Evolutionary conservation across 2,329 filamentous ascomycete species (phyloP).

Genomic region (Ceratocystis albifundus): DNA sequence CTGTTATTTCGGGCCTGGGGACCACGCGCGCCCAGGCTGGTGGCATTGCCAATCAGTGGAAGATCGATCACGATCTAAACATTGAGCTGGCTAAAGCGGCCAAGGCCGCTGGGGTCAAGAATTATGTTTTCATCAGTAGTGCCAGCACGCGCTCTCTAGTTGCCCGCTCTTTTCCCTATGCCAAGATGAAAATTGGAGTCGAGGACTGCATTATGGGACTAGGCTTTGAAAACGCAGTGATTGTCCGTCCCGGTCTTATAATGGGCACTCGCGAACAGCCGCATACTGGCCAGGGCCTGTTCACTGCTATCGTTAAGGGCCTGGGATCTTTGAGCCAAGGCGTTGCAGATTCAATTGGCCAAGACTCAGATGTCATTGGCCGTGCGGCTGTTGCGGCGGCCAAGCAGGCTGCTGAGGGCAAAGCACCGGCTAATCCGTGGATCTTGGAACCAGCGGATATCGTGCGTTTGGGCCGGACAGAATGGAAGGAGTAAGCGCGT

Average conservation of each 20-base stretch:
- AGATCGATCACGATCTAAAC: constrained; percentile 81
- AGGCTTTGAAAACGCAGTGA: constrained; percentile 66
- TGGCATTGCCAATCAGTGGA: constrained; percentile 66
- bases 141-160: constrained; percentile 37
- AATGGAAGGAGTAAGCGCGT: constrained; percentile 36
- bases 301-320: constrained; percentile 44
- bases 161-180: constrained; percentile 37
- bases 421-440: constrained; percentile 51
- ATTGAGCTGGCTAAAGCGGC: constrained; percentile 65
- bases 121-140: constrained; percentile 66
- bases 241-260: constrained; percentile 64
- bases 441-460: constrained; percentile 50
- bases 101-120: constrained; percentile 57
- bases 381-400: constrained; percentile 53
- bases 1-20: constrained; percentile 68
- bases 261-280: constrained; percentile 55
- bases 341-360: constrained; percentile 55
- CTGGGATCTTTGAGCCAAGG: constrained; percentile 44
- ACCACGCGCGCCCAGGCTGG: constrained; percentile 70
- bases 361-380: constrained; percentile 63
- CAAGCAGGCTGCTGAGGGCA: constrained; percentile 46
- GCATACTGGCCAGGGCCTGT: constrained; percentile 45
- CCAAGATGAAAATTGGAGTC: constrained; percentile 75
- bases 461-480: constrained; percentile 51
- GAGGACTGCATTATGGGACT: constrained; percentile 64